Percentiles rank a stretch among this genome's conserved stretches.
phyloP scores from a whole-genome alignment of 257 asterid species.

The Jacaranda copaia region DNA sequence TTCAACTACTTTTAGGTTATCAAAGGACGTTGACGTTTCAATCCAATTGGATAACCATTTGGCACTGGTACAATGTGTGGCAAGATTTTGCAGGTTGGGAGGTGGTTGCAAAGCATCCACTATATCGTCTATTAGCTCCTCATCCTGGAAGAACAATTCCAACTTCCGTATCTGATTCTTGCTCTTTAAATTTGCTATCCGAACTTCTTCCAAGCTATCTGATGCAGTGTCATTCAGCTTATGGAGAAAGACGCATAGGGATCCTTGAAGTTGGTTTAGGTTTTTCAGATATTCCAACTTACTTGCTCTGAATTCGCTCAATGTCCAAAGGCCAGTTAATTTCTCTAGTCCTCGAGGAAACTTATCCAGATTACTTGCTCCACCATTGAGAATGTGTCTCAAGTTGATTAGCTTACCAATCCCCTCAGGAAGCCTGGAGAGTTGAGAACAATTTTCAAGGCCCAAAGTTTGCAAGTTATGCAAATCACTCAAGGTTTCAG shows the following conservation, averaged over 20 bases:
- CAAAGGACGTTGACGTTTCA: background rate
- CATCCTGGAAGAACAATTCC: background rate
- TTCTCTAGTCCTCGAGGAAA: background rate
- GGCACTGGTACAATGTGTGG: background rate
- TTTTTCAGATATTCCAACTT: background rate
- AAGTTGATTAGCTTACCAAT: background rate
- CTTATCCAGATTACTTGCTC: background rate
- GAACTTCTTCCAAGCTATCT: background rate
- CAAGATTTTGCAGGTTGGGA: background rate
- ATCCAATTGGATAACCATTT: constrained; percentile 9
- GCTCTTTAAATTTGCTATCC: background rate
- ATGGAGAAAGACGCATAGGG: background rate
- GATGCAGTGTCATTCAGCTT: background rate
- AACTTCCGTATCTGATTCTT: background rate
- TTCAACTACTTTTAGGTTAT: background rate
- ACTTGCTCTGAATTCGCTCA: background rate
- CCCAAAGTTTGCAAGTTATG: background rate
- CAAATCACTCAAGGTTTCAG: background rate
- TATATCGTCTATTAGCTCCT: background rate
- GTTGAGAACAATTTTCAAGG: background rate
- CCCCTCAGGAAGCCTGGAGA: background rate
- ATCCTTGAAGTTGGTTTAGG: background rate
- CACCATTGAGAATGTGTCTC: background rate
- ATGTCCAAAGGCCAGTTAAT: too few species aligned
- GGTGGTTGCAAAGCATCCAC: constrained; percentile 3